These are phyloP conservation scores for Sanghuangporus weigelae DNA, from an alignment of 1,284 basidiomycete genomes.

Conservation along the genomic window DNA sequence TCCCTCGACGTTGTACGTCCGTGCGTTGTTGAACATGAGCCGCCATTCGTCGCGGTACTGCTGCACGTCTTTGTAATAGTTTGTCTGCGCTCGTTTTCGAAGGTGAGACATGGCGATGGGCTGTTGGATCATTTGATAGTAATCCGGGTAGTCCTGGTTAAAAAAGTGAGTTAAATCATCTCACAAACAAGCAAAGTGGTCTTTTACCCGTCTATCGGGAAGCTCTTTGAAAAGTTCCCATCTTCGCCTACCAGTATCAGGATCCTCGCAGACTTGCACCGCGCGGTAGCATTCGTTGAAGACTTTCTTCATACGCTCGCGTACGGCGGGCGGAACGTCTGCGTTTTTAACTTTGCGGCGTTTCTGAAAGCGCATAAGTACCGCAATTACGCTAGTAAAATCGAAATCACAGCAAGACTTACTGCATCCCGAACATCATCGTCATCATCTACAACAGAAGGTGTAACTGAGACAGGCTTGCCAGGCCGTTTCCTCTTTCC, in stretches of 20 bases:
- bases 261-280: slow-evolving; percentile 70
- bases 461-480: slow-evolving; percentile 75
- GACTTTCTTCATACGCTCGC: slow-evolving; percentile 80
- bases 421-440: slow-evolving; percentile 63
- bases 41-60: slow-evolving; percentile 78
- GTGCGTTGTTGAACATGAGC: slow-evolving; percentile 91
- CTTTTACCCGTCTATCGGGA: slow-evolving; percentile 65
- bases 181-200: not conserved
- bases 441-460: slow-evolving; percentile 67
- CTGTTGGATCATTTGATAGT: slow-evolving; percentile 70
- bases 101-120: slow-evolving; percentile 90
- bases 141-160: slow-evolving; percentile 82
- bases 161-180: slow-evolving; percentile 13
- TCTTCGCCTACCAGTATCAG: slow-evolving; percentile 64
- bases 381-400: not conserved
- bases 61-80: slow-evolving; percentile 72
- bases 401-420: slow-evolving; percentile 25
- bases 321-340: slow-evolving; percentile 50
- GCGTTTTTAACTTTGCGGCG: slow-evolving; percentile 62
- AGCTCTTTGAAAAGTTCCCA: slow-evolving; percentile 82
- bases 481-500: slow-evolving; percentile 67
- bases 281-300: slow-evolving; percentile 80
- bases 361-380: slow-evolving; percentile 45
- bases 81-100: slow-evolving; percentile 73
- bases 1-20: slow-evolving; percentile 84